Evolutionary conservation across 1,284 basidiomycete species (phyloP).

Genomic region (Puccinia hordei): DNA sequence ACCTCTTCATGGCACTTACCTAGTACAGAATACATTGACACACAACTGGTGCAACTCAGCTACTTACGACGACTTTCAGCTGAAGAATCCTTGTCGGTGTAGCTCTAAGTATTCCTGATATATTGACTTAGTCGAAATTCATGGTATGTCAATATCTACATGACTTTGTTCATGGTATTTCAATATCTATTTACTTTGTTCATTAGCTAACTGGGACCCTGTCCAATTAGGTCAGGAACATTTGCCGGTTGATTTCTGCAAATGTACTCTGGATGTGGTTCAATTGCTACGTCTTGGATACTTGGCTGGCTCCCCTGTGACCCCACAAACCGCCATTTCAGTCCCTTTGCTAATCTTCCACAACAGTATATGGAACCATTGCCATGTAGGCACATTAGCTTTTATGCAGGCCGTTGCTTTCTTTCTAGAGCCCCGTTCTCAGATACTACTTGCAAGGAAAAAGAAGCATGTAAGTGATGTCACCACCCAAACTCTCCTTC

Average conservation of each 20-base stretch:
- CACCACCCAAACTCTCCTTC: no score
- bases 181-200: no score
- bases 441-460: background rate
- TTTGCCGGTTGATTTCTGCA: background rate
- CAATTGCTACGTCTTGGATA: background rate
- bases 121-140: background rate
- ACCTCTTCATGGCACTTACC: background rate
- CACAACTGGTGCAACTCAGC: background rate
- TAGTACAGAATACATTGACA: background rate
- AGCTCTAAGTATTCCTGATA: background rate
- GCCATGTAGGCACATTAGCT: background rate
- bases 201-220: no score
- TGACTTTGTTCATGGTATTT: background rate
- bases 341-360: background rate
- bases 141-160: background rate
- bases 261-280: background rate
- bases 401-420: background rate
- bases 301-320: background rate
- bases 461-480: background rate
- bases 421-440: background rate
- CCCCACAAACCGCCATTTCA: slow-evolving; percentile 1
- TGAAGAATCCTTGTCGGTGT: background rate
- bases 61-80: background rate
- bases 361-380: slow-evolving; percentile 16
- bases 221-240: background rate